Percentiles rank a stretch among this genome's conserved stretches.
These are phyloP conservation scores for Soucietia sequanensis DNA, from an alignment of 805 yeast genomes.

Conservation along the genomic window DNA sequence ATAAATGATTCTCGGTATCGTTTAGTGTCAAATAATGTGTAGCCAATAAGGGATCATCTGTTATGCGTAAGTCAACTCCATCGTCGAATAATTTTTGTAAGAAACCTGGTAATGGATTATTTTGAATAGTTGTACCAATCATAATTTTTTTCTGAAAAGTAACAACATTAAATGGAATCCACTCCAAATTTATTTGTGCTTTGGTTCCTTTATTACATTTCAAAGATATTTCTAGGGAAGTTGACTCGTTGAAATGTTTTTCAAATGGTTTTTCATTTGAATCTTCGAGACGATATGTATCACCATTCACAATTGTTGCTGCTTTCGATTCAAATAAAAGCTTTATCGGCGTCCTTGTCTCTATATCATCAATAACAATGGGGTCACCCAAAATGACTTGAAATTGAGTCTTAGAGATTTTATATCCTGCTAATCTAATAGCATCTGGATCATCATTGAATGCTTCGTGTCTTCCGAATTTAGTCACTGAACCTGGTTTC, in stretches of 20 bases:
- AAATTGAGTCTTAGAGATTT: conserved; percentile 31
- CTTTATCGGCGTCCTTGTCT: conserved; percentile 14
- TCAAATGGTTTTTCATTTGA: not conserved
- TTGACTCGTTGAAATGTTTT: not conserved
- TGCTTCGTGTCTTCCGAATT: conserved; percentile 10
- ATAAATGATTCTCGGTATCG: conserved; percentile 10
- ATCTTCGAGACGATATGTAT: conserved; percentile 15
- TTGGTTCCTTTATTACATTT: conserved; percentile 13
- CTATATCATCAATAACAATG: conserved; percentile 4
- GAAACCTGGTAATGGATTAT: not conserved
- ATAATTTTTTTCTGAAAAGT: conserved; percentile 4
- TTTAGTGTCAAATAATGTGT: conserved; percentile 21
- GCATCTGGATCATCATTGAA: conserved; percentile 23
- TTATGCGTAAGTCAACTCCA: conserved; percentile 19
- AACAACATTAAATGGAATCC: conserved; percentile 20
- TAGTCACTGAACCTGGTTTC: conserved; percentile 6
- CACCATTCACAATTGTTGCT: conserved; percentile 27
- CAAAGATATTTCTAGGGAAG: not conserved
- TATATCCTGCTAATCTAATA: conserved; percentile 21
- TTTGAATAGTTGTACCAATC: not conserved
- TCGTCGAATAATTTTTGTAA: conserved; percentile 1
- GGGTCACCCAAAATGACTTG: conserved; percentile 15
- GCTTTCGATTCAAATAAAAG: conserved; percentile 28
- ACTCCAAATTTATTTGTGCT: conserved; percentile 13
- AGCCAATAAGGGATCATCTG: conserved; percentile 15